Percentiles rank a stretch among this genome's conserved stretches.
phyloP scores from a whole-genome alignment of 1,284 basidiomycete species.

The Tylopilus sp. region DNA sequence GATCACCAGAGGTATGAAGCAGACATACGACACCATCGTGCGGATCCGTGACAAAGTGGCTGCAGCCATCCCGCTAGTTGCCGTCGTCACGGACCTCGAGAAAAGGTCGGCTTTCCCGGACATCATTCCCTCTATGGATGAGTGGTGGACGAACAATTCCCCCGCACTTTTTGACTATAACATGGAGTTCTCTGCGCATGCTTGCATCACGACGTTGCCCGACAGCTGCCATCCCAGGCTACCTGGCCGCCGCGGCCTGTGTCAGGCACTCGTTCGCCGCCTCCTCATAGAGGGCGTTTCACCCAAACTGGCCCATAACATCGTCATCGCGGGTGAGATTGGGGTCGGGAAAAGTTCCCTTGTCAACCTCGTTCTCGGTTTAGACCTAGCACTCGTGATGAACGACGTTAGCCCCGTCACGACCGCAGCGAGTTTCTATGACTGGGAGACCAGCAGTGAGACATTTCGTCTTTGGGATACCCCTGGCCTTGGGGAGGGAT shows the following conservation, averaged over 20 bases:
- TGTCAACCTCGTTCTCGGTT: conserved; percentile 27
- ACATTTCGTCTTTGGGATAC: conserved; percentile 26
- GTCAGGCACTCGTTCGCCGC: conserved; percentile 19
- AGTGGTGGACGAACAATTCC: conserved; percentile 33
- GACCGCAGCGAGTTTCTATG: conserved; percentile 10
- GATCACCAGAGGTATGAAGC: conserved; percentile 29
- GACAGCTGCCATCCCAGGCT: conserved; percentile 29
- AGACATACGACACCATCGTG: conserved; percentile 28
- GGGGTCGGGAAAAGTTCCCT: conserved; percentile 32
- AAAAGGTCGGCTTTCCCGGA: conserved; percentile 22
- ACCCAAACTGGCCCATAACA: conserved; percentile 24
- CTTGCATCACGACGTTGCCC: conserved; percentile 31
- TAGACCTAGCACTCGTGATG: conserved; percentile 15
- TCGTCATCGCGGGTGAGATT: conserved; percentile 28
- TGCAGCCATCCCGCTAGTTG: conserved; percentile 22
- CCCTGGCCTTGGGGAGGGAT: conserved; percentile 20
- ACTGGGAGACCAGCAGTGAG: conserved; percentile 16
- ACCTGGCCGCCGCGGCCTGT: conserved; percentile 19
- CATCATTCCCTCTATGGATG: conserved; percentile 29
- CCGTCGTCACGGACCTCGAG: conserved; percentile 36
- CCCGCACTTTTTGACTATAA: conserved; percentile 11
- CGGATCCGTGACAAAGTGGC: conserved; percentile 23
- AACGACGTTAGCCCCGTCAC: conserved; percentile 27
- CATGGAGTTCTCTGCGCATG: conserved; percentile 30
- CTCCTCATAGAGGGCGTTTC: conserved; percentile 24